Conservation (phyloP, 441 rosid species). For the Bocquillonia castaneifolia region DNA sequence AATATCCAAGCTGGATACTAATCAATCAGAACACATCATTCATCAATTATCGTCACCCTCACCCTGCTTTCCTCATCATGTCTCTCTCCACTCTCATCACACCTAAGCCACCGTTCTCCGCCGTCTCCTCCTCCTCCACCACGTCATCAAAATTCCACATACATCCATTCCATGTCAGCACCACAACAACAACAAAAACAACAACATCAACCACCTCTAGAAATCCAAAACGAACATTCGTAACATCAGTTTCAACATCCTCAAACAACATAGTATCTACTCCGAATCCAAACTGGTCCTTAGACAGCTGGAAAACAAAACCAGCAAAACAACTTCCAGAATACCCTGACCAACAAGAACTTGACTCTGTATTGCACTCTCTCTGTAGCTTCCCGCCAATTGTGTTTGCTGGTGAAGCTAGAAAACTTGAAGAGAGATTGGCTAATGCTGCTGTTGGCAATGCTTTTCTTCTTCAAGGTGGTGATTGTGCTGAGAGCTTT, state of each 20-base stretch:
- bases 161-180: conserved; percentile 11
- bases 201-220: neutral
- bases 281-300: conserved; percentile 39
- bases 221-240: conserved; percentile 8
- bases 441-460: conserved; percentile 51
- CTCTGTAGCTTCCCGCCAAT: conserved; percentile 64
- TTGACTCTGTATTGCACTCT: conserved; percentile 51
- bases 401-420: conserved; percentile 80
- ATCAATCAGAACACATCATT: neutral
- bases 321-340: conserved; percentile 59
- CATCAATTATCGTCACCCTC: too few relatives aligned
- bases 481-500: conserved; percentile 58
- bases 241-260: conserved; percentile 28
- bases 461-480: conserved; percentile 51
- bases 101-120: conserved; percentile 18
- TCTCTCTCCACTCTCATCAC: conserved; percentile 28
- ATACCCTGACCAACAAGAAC: conserved; percentile 47
- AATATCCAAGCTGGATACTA: too few relatives aligned
- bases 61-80: neutral
- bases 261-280: conserved; percentile 9
- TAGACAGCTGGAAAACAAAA: conserved; percentile 57
- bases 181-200: neutral
- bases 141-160: conserved; percentile 14
- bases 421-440: conserved; percentile 54
- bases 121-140: conserved; percentile 15